Base-by-base conservation (phyloP, 345 rosid genomes). In the Populus euphratica region DNA sequence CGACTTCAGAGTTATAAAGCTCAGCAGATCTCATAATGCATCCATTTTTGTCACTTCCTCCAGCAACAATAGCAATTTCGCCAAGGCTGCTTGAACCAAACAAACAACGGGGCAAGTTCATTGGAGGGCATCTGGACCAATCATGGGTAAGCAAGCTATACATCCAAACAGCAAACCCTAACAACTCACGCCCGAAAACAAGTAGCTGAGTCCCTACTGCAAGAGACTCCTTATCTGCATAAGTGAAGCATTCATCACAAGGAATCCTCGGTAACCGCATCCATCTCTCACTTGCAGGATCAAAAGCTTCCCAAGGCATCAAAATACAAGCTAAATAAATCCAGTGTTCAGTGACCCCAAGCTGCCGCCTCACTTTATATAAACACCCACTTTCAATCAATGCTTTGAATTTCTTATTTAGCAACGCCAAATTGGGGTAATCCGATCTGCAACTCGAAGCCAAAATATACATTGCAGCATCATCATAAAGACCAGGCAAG, bases 201-300 rank as follows among this genome's bases (percentile, higher is more conserved):
- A 92, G 79, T 76, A 92, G 85, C 81, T 92, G 92, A 76, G 86
- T 85, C 18, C 89, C 93, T 18, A 91, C 95, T 66, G 95, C 92
- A 75, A 92, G 79, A 0, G 97, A 92, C 87, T 92, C 97, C 84
- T 90, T 92, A 78, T 92, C 97, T 0, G 97, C 93, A 66, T 79
- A 88, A 76, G 88, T 88, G 86, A 92, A 91, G 76, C 97, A 92
- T 44, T 92, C 95, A 74, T 92, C 97, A 7, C 97, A 91, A 50
- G 97, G 97, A 75, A 92, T 88, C 84, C 85, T 91, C 0, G 97
- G 94, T 80, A 92, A 75, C n/a, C 79, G 77, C 90, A 88, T 88
- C 95, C 97, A 91, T 77, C 87, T 92, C 71, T 84, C 80, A 66
- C 84, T 87, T 76, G 65, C 35, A 0, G 93, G 89, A 75, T 90